Percentiles rank a stretch among this genome's conserved stretches.
phyloP scores from a whole-genome alignment of 1,284 basidiomycete species.

The Sphagnurus paluster region DNA sequence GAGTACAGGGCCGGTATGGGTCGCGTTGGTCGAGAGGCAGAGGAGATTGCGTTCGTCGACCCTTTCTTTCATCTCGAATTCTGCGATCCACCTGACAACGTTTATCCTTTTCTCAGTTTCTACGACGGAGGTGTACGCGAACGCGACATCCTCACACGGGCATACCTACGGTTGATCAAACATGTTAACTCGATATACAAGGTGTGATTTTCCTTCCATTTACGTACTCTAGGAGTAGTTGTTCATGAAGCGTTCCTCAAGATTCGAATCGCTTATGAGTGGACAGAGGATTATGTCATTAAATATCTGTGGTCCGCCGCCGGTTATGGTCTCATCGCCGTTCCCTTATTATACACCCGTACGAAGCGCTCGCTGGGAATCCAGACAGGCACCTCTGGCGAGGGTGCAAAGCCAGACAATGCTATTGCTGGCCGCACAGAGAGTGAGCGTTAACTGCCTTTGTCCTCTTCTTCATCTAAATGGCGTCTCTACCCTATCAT shows the following conservation, averaged over 20 bases:
- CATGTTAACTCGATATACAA: slow-evolving; percentile 95
- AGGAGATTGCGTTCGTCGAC: slow-evolving; percentile 80
- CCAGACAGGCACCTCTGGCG: slow-evolving; percentile 31
- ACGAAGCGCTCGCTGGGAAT: slow-evolving; percentile 43
- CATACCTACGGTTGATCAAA: slow-evolving; percentile 81
- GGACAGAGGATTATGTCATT: slow-evolving; percentile 93
- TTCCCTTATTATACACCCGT: slow-evolving; percentile 76
- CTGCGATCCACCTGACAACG: not conserved
- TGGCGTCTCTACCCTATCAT: not conserved
- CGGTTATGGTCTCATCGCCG: slow-evolving; percentile 86
- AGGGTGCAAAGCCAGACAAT: slow-evolving; percentile 29
- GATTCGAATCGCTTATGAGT: slow-evolving; percentile 84
- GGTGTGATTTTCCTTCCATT: slow-evolving; percentile 37
- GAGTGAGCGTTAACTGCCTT: slow-evolving; percentile 33
- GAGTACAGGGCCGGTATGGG: slow-evolving; percentile 92
- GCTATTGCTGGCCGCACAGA: slow-evolving; percentile 49
- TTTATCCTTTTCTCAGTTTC: slow-evolving; percentile 54
- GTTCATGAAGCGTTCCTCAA: slow-evolving; percentile 23
- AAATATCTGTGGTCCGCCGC: slow-evolving; percentile 94
- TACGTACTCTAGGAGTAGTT: not conserved
- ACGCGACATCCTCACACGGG: slow-evolving; percentile 77
- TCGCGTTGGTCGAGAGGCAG: slow-evolving; percentile 86
- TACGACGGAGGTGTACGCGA: slow-evolving; percentile 91
- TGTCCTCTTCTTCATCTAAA: not conserved
- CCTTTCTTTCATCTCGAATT: not conserved